Evolutionary conservation across 352 stramenopile species (phyloP), one percentile per base, ranked within the genome.

Genomic region (Phytopythium delawarense): DNA sequence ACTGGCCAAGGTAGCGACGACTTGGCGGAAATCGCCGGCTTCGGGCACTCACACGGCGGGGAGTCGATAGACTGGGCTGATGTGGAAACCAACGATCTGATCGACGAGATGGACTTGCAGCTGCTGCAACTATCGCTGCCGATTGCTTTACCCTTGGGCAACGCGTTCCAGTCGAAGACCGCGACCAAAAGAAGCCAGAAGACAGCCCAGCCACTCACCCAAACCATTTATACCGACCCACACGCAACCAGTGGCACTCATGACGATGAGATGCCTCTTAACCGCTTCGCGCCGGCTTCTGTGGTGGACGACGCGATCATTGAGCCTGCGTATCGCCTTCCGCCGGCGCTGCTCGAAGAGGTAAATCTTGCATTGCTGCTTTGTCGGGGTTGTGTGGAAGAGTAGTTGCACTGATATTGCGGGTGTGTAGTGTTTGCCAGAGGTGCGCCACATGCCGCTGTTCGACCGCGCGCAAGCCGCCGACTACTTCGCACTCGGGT

Each of bases 401-500:
- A n/a, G 42, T 49, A 12, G 15, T 44, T 16, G 13, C 7, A 11
- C 7, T 52, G 30, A 56, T 16, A 37, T 13, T 56, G 35, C n/a
- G 35, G 35, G 32, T 39, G 20, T 5, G 12, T n/a, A 72, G 61
- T 46, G n/a, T 15, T 54, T 71, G 21, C 62, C 67, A 28, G 63
- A 68, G 15, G 42, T 45, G 1, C n/a, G 18, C 6, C 40, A 53
- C 23, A 66, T 85, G 37, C 71, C 61, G 7, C 59, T 45, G 15
- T 67, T 83, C 49, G 68, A 85, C 21, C 67, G 57, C 8, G 66
- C 67, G 25, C 66, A 69, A 60, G 74, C 76, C 18, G 72, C 71
- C 2, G 78, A 91, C 51, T 64, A 78, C 16, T 92, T 93, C 57
- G 69, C 79, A 1, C 61, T 95, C 25, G 86, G 83, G 0, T 91